Percentiles rank a stretch among this genome's conserved stretches.
Conservation (phyloP, 441 rosid species). For the Mallotus japonicus region DNA sequence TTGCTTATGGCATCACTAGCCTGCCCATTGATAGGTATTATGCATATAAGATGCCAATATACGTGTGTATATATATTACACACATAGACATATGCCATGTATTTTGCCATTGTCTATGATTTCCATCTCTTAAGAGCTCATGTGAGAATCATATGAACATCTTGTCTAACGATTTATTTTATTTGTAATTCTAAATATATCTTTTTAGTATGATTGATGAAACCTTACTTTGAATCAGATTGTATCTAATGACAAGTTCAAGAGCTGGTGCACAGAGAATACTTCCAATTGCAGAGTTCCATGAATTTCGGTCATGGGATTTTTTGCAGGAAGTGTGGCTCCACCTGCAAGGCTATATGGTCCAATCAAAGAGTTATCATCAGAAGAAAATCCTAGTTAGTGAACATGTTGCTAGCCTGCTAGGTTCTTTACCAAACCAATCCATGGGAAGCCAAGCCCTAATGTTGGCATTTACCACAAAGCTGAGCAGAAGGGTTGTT, state of each 20-base stretch:
- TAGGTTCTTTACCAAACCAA: conserved; percentile 12
- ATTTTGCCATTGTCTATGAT: too few species aligned
- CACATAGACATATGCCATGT: too few species aligned
- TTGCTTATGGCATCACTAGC: too few species aligned
- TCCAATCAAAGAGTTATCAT: conserved; percentile 27
- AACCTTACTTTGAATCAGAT: conserved; percentile 13
- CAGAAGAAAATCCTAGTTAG: conserved; percentile 25
- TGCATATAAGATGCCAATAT: too few species aligned
- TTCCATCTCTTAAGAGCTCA: too few species aligned
- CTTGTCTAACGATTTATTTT: too few species aligned
- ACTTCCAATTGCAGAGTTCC: conserved; percentile 16
- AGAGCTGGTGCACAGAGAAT: conserved; percentile 31
- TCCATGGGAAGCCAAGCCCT: conserved; percentile 23
- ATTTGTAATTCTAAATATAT: background rate
- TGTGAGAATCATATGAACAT: too few species aligned
- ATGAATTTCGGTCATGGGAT: conserved; percentile 24
- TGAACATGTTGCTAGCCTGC: conserved; percentile 20
- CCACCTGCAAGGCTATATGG: conserved; percentile 14
- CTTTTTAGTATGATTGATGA: background rate
- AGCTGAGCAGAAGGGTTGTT: too few species aligned
- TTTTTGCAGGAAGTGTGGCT: conserved; percentile 23
- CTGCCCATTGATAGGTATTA: too few species aligned
- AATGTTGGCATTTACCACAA: background rate
- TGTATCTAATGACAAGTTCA: conserved; percentile 29
- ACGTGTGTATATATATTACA: too few species aligned